Conservation (phyloP, 1,284 basidiomycete species). For the Xerocomus amazonicus region DNA sequence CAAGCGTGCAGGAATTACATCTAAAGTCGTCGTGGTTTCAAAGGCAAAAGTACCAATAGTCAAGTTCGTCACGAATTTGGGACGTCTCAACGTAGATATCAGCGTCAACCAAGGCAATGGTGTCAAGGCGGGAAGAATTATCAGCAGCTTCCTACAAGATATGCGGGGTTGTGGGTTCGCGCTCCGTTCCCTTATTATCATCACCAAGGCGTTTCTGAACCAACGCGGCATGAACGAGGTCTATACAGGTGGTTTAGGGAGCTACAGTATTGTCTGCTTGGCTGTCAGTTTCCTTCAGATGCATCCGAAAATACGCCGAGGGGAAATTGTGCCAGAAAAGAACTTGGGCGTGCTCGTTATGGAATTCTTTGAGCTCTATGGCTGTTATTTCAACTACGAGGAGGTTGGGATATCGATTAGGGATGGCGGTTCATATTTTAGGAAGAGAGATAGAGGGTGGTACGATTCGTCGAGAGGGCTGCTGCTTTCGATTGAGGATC, state of each 20-base stretch:
- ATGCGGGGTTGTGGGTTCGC: slow-evolving; percentile 58
- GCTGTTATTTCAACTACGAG: slow-evolving; percentile 87
- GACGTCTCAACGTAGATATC: slow-evolving; percentile 84
- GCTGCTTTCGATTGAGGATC: slow-evolving; percentile 89
- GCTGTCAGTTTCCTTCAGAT: slow-evolving; percentile 94
- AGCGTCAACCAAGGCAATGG: slow-evolving; percentile 89
- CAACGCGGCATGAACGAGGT: slow-evolving; percentile 97
- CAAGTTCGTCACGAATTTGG: slow-evolving; percentile 82
- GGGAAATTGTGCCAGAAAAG: slow-evolving; percentile 81
- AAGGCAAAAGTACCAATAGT: slow-evolving; percentile 92
- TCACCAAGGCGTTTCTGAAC: slow-evolving; percentile 87
- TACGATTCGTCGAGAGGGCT: slow-evolving; percentile 55
- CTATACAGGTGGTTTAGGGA: slow-evolving; percentile 91
- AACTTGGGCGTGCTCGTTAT: slow-evolving; percentile 92
- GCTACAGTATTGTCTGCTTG: slow-evolving; percentile 92
- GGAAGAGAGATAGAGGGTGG: slow-evolving; percentile 81
- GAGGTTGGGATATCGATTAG: slow-evolving; percentile 88
- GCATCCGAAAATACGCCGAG: slow-evolving; percentile 90
- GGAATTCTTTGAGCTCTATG: slow-evolving; percentile 97
- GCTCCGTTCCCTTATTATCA: slow-evolving; percentile 76
- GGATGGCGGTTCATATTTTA: slow-evolving; percentile 82
- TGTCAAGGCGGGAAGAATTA: slow-evolving; percentile 74
- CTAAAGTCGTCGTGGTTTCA: slow-evolving; percentile 78
- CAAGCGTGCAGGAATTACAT: slow-evolving; percentile 57
- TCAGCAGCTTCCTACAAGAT: slow-evolving; percentile 76